Evolutionary conservation across 106 monocot genomes (phyloP).

Genomic region (Gastrodia elata): DNA sequence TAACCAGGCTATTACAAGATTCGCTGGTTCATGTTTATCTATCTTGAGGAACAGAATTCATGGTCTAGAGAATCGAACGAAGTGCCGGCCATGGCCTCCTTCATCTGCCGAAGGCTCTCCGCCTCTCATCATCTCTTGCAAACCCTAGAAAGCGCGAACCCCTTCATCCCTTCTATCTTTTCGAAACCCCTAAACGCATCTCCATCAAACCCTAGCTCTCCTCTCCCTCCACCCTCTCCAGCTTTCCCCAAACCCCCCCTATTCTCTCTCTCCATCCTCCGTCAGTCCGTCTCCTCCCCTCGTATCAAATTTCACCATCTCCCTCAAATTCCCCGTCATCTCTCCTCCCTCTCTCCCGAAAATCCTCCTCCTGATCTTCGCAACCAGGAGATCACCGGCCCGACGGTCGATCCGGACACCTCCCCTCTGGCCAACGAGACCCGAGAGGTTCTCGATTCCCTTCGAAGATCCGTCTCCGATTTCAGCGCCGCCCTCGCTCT

Average conservation of each 20-base stretch:
- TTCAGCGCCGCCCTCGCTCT: slow-evolving; percentile 63
- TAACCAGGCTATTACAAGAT: too few species aligned
- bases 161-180: neutral
- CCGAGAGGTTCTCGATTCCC: slow-evolving; percentile 40
- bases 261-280: neutral
- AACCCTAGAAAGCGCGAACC: slow-evolving; percentile 10
- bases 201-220: neutral
- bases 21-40: neutral
- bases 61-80: too few species aligned
- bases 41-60: too few species aligned
- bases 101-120: slow-evolving; percentile 13
- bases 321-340: neutral
- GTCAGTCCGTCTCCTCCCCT: neutral
- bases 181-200: neutral
- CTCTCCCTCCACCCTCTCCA: neutral
- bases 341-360: slow-evolving; percentile 9
- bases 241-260: neutral
- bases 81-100: slow-evolving; percentile 20
- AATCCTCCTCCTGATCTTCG: slow-evolving; percentile 20
- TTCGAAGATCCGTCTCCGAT: slow-evolving; percentile 45
- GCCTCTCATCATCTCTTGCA: slow-evolving; percentile 5
- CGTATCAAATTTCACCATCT: neutral
- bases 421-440: slow-evolving; percentile 93
- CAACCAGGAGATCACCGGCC: slow-evolving; percentile 88
- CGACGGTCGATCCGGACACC: slow-evolving; percentile 81